Evolutionary conservation across 1,139 yeast species (phyloP), one percentile per base, ranked within the genome.

Genomic region (Scheffersomyces parashehatae): DNA sequence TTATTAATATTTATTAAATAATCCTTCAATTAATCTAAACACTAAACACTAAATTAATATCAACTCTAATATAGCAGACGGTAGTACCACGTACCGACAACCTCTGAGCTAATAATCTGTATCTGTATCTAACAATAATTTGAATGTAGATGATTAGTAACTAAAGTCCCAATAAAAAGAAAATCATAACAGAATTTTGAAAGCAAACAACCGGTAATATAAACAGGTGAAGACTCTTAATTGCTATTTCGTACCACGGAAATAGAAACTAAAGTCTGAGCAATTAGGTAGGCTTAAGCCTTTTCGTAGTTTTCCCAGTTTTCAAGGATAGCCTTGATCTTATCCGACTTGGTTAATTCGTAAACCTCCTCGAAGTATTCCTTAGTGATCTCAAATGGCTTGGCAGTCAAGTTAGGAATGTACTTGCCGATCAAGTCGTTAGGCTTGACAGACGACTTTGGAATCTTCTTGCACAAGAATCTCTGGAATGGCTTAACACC

Each of bases 401-500:
- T 89, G 52, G 99, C 99, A 51, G 99, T 95, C 79, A 93, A 83
- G 78, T 93, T 93, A 55, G 99, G 99, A 78, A 93, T 90, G 71
- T 95, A 93, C 75, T 90, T 91, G 65, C 91, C 91, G 60, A 89
- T 83, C 73, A 93, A 81, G 66, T 89, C 89, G 51, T 93, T 87
- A 50, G 97, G 96, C 75, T 93, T 91, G 55, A 93, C 95, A 41
- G 97, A 95, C 55, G 89, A 88, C 75, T 87, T 88, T 54, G 96
- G 88, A 62, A 93, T 88, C 82, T 93, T 93, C 85, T 90, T 93
- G 67, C 85, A 84, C 75, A 93, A 80, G 83, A 93, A 95, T 74
- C 93, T 87, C 79, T 93, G 91, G 90, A 93, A 93, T 59, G 99
- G 99, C 73, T 90, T 91, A 51, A 93, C 99, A 72, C 99, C 99